Evolutionary conservation across 2,329 filamentous ascomycete genomes (phyloP), one percentile per base, ranked within the genome.

Genomic region (Pseudogymnoascus verrucosus): DNA sequence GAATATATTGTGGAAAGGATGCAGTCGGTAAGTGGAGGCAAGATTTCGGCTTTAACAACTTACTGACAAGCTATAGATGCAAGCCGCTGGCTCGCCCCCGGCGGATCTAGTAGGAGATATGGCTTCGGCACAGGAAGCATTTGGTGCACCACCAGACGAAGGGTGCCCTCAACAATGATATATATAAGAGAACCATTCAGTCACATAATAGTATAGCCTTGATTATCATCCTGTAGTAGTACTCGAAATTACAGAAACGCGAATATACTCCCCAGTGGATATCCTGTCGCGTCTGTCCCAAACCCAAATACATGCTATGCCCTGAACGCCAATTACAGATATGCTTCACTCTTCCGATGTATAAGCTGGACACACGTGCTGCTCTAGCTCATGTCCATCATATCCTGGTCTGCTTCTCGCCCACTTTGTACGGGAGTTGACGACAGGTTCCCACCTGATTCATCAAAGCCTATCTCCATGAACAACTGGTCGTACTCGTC

Each of bases 1-100:
- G 91, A 96, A 73, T 97, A 92, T 76, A 95, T 99, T 71, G 93
- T 97, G 68, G 93, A 97, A 72, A 88, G 89, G 74, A 99, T 99
- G 95, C 93, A 98, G 76, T 93, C 93, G 87, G 93, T 96, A 76
- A 74, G 82, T 73, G 10, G 21, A 54, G 62, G 62, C 31, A 54
- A 12, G 63, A 31, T 47, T 64, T 64, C 40, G 61, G 42, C 31
- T 60, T 36, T 62, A 40, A 16, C 28, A 62, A 39, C 12, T 31
- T 66, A 63, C 68, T 73, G 64, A 70, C 63, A 54, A 54, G 39
- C 61, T 63, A 64, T 72, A 97, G 93, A 99, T 99, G 95, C 95
- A 99, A 93, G 88, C 88, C 61, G 89, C 89, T 66, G 95, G 95
- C 8, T 92, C 90, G 19, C 95, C 95, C 51, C 95, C 95, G 0